Evolutionary conservation across 306 rosid genomes (phyloP), one percentile per base, ranked within the genome.

Genomic region (Abrus pulchellus): DNA sequence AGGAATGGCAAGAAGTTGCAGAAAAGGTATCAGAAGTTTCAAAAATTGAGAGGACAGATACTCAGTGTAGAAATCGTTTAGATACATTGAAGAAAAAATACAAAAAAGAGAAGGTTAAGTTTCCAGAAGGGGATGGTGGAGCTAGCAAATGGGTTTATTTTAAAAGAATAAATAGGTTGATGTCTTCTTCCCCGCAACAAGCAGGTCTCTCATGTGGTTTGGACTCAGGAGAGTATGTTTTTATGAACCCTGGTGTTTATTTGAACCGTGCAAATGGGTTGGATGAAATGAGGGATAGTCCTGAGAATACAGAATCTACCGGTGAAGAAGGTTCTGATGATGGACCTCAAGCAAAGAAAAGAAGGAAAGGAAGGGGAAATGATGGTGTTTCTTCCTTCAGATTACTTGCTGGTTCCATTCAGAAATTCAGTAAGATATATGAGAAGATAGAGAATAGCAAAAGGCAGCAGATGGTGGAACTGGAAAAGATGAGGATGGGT

Each of bases 1-100:
- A 94, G 83, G 98, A 94, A 75, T 94, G 98, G 98, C 92, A 90
- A 79, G 91, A 92, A 85, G 97, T 94, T 72, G 93, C 97, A 3
- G 97, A 91, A 64, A 89, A 87, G 86, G 98, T 94, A 10, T 88
- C 93, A 1, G 89, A 90, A 83, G 91, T 89, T 65, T 94, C 97
- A 32, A 91, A 90, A 75, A 56, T 89, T 45, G 93, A 90, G 52
- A 92, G 90, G 85, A 91, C 94, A 4, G 97, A 86, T 72, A 89
- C 94, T 36, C 98, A 94, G 66, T 94, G 98, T 70, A 84, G 98
- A 43, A 94, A 92, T 78, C 93, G 93, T 14, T 80, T 94, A 12
- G 98, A 94, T 78, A 92, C 97, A 34, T 79, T 94, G 86, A 94
- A 94, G 89, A 92, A 92, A 80, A 94, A 92, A 70, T 94, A 92